Evolutionary conservation across 305 asterid species (phyloP), one percentile per base, ranked within the genome.

Genomic region (Fraxinus xanthoxyloides): DNA sequence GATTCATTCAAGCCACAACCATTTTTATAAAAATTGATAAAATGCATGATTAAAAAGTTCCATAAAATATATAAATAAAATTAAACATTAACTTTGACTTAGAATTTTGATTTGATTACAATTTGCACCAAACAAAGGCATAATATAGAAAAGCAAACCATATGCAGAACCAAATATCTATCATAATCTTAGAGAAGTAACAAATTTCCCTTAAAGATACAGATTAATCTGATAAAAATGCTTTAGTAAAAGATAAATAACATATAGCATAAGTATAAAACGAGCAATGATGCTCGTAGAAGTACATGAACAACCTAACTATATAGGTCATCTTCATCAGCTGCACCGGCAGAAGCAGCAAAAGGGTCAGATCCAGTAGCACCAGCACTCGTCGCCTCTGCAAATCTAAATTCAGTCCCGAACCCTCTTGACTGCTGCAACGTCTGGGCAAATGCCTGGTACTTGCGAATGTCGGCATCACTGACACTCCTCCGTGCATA

Each of bases 371-470:
- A 26, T 4, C 80, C 85, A 17, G 86, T 28, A 7, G 88, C 38
- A 15, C 67, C 85, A 9, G 73, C 78, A n/a, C 83, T 79, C 0
- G 84, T 82, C n/a, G n/a, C n/a, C 72, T 89, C 90, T 0, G 89
- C 69, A 77, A 89, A 87, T 19, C 89, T 80, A 76, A 89, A 85
- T 56, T 89, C 91, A 2, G 89, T 26, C 26, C 91, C 90, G 3
- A 87, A 87, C 8, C 91, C 90, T 82, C 91, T 77, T 0, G 91
- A 87, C 77, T 89, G 90, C 81, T 89, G 91, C 85, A 89, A 80
- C 2, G 91, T 89, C 76, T 87, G 91, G 26, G 91, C 90, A 28
- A 89, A 89, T 10, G 91, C 88, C 80, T 87, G 91, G 84, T 89
- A 89, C 81, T 89, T 88, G 40, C 91, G 80, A 19, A 88, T 88